These are phyloP conservation scores for Cladosporium sp. DNA, from an alignment of 2,329 filamentous ascomycete species.

Conservation along the genomic window DNA sequence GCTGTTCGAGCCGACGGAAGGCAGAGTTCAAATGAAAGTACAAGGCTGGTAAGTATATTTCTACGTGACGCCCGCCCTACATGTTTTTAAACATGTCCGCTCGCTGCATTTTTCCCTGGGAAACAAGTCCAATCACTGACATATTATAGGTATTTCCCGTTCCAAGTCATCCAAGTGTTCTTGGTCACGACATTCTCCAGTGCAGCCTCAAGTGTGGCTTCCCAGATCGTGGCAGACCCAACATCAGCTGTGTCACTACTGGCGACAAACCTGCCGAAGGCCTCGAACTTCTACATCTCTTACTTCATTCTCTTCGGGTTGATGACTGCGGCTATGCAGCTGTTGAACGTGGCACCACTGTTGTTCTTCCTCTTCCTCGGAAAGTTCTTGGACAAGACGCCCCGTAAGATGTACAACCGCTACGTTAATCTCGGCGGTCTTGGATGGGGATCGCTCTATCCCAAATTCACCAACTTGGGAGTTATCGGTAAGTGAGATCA, in stretches of 20 bases:
- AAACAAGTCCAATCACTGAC: not conserved
- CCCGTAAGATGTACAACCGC: conserved; percentile 42
- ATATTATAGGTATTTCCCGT: conserved; percentile 29
- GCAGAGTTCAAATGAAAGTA: conserved; percentile 36
- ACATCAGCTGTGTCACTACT: conserved; percentile 25
- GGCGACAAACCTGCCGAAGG: conserved; percentile 32
- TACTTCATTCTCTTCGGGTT: conserved; percentile 35
- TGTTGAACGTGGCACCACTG: conserved; percentile 28
- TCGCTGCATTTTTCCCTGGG: too few relatives aligned
- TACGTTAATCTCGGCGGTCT: conserved; percentile 38
- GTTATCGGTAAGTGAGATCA: conserved; percentile 26
- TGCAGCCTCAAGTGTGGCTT: conserved; percentile 27
- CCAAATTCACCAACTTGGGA: conserved; percentile 39
- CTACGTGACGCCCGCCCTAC: not conserved
- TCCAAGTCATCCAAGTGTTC: conserved; percentile 38
- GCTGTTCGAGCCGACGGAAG: conserved; percentile 31
- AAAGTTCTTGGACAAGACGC: conserved; percentile 36
- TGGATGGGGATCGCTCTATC: conserved; percentile 41
- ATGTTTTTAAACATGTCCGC: not conserved
- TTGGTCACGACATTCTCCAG: conserved; percentile 34
- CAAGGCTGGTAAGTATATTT: conserved; percentile 23
- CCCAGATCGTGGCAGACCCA: conserved; percentile 30
- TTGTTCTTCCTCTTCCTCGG: conserved; percentile 28
- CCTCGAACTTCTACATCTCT: conserved; percentile 35
- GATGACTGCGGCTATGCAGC: conserved; percentile 21